Percentiles rank a stretch among this genome's conserved stretches.
Conservation (phyloP, 345 rosid species). For the Dipteronia sinensis region DNA sequence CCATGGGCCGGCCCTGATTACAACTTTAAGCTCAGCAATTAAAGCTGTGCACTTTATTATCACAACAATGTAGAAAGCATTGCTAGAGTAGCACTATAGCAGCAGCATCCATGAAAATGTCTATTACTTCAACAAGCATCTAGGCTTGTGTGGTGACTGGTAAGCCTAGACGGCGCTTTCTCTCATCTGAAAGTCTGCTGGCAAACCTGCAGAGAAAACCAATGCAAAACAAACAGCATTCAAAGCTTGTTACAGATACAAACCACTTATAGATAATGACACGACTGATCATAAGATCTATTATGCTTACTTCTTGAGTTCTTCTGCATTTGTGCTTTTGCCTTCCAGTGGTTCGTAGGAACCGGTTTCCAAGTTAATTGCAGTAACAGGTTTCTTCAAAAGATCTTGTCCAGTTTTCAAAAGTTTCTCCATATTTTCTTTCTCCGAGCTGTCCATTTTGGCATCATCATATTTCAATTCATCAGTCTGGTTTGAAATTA, state of each 20-base stretch:
- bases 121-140: background rate
- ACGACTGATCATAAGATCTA: background rate
- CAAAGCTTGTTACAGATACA: no score
- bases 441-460: background rate
- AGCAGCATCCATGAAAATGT: background rate
- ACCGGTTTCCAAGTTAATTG: slow-evolving; percentile 14
- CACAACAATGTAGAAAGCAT: no score
- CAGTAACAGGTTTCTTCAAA: slow-evolving; percentile 6
- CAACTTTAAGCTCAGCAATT: no score
- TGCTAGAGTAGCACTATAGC: no score
- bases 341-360: background rate
- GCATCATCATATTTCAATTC: background rate
- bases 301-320: background rate
- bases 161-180: background rate
- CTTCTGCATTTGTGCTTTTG: slow-evolving; percentile 12
- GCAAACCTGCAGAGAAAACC: background rate
- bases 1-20: no score
- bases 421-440: slow-evolving; percentile 21
- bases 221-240: background rate
- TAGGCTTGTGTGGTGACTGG: background rate
- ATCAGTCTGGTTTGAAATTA: slow-evolving; percentile 5
- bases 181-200: background rate
- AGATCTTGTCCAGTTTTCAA: background rate
- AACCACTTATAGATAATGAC: background rate
- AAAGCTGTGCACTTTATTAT: no score